Conservation (phyloP, 805 yeast genomes). For the Kregervanrija pseudodelftensis region DNA sequence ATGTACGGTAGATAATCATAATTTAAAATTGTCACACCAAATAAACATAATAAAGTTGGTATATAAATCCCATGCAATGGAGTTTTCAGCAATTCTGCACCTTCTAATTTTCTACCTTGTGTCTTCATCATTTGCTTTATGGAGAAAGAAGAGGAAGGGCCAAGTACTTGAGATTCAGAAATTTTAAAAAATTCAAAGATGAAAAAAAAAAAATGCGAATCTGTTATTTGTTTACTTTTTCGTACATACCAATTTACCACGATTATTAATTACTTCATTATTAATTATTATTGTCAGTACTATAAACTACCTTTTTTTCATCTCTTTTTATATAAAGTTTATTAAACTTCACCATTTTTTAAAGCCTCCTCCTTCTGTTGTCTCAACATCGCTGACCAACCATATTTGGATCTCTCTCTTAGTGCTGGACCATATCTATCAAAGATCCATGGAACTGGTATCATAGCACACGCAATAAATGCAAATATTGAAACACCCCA, state of each 20-base stretch:
- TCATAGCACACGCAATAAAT: slow-evolving; percentile 59
- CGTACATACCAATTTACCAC: no score
- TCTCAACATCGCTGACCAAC: slow-evolving; percentile 41
- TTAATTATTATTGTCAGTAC: no score
- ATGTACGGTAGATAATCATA: slow-evolving; percentile 42
- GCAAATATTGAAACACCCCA: slow-evolving; percentile 75
- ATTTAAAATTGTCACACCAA: slow-evolving; percentile 53
- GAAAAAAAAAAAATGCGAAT: no score
- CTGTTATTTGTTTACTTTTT: no score
- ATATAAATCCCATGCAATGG: slow-evolving; percentile 74
- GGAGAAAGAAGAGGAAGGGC: no score
- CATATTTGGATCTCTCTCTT: slow-evolving; percentile 51
- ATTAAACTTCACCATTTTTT: slow-evolving; percentile 2
- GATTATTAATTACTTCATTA: no score
- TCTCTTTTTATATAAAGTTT: neutral
- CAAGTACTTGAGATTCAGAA: no score
- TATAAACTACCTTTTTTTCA: neutral
- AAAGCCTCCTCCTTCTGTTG: slow-evolving; percentile 7
- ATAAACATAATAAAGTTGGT: slow-evolving; percentile 53
- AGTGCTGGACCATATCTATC: slow-evolving; percentile 45
- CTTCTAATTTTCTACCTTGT: slow-evolving; percentile 7
- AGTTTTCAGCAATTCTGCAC: slow-evolving; percentile 48
- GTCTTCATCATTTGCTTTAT: no score
- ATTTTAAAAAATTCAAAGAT: no score
- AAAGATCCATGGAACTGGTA: slow-evolving; percentile 72